Percentiles rank a stretch among this genome's conserved stretches.
These are phyloP conservation scores for Xerocomellus amylosporus DNA, from an alignment of 768 basidiomycete genomes.

Conservation along the genomic window DNA sequence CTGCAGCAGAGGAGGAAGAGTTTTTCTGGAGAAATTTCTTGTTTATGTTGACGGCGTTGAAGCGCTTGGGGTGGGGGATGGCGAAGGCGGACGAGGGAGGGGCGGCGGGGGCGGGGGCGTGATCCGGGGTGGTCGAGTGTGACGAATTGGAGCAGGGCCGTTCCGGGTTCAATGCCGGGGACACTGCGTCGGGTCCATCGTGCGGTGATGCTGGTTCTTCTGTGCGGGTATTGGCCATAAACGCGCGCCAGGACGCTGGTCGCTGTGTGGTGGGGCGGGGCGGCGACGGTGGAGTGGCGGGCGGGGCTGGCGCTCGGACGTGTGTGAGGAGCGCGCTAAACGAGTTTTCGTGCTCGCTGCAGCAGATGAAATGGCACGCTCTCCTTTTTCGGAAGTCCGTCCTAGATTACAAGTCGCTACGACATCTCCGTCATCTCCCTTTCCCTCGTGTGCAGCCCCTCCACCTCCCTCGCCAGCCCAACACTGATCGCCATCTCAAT, in stretches of 20 bases:
- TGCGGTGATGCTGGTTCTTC: conserved; percentile 41
- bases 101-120: conserved; percentile 6
- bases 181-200: conserved; percentile 19
- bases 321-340: neutral
- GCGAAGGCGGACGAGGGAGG: conserved; percentile 21
- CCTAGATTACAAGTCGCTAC: neutral
- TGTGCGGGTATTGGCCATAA: conserved; percentile 70
- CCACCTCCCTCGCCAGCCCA: conserved; percentile 81
- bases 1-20: conserved; percentile 51
- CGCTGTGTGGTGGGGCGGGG: conserved; percentile 7
- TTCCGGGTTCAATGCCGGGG: conserved; percentile 15
- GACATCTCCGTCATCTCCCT: conserved; percentile 44
- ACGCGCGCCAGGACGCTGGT: conserved; percentile 69
- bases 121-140: conserved; percentile 19
- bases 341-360: conserved; percentile 11
- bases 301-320: conserved; percentile 5
- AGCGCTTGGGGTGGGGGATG: conserved; percentile 71
- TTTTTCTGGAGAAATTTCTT: conserved; percentile 96
- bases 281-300: neutral
- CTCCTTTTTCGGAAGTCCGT: conserved; percentile 25
- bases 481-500: conserved; percentile 89
- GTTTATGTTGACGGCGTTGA: conserved; percentile 88
- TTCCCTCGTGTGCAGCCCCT: conserved; percentile 54
- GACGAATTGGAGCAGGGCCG: conserved; percentile 6
- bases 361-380: conserved; percentile 16